Base-by-base conservation (phyloP, 306 rosid species). In the Dryas octopetala region DNA sequence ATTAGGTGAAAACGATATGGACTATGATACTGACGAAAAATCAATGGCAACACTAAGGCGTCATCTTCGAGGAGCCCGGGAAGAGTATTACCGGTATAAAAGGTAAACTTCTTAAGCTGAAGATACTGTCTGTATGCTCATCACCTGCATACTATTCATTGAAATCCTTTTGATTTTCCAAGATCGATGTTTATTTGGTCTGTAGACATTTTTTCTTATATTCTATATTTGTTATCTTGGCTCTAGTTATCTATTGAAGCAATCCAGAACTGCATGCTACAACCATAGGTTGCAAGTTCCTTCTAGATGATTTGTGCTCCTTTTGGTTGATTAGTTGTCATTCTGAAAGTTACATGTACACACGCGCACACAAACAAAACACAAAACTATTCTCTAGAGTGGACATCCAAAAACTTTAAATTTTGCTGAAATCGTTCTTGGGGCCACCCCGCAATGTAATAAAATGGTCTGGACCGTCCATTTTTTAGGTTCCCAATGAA, bases 41-140 rank as follows among this genome's bases (percentile, higher is more conserved):
- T 95, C 99, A 70, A 95, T 95, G 99, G 99, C 99, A 70, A 84
- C 92, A 41, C 89, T 95, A 66, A 86, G 99, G 85, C 90, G 96
- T 63, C 97, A 92, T 85, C 97, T 95, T 71, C 97, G 97, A 72
- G 85, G 91, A 84, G 89, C 99, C 70, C 84, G 88, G 72, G 99
- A 92, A 81, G 96, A 90, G 85, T 95, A 95, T 87, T 90, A 88
- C 75, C 91, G 99, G 41, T 91, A 84, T 77, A 95, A 92, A 88
- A 95, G 99, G 99, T 92, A 85, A 79, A 68, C 28, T 60, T 59
- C 46, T 64, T 75, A 51, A 51, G 55, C 80, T 62, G 40, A 17
- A 48, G 19, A 51, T 45, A 68, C 19, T 7, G 19, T 26, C 71
- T 47, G 3, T 14, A 32, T 68, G 59, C 32, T 68, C 26, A 23